A percentile compares a stretch with the other conserved stretches of the same genome.
phyloP scores from a whole-genome alignment of 2,329 filamentous ascomycete genomes.

The Exophiala sp. region DNA sequence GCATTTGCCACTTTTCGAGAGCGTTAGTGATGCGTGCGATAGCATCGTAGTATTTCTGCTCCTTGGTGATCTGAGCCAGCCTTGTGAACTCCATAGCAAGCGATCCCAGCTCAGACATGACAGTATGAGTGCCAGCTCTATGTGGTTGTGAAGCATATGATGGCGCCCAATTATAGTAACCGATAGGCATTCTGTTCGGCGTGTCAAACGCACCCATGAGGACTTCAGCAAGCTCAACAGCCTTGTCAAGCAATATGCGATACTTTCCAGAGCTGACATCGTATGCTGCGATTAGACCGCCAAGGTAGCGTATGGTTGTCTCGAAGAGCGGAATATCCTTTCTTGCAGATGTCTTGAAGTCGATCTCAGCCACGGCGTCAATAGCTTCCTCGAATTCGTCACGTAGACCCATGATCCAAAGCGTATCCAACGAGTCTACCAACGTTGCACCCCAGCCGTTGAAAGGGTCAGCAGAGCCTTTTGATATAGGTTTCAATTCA shows the following conservation, averaged over 20 bases:
- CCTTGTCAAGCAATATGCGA: slow-evolving; percentile 68
- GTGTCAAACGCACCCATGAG: slow-evolving; percentile 84
- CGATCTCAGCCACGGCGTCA: slow-evolving; percentile 65
- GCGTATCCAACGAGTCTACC: slow-evolving; percentile 75
- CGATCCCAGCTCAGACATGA: slow-evolving; percentile 70
- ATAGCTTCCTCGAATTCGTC: slow-evolving; percentile 78
- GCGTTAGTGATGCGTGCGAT: slow-evolving; percentile 80
- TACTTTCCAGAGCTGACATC: slow-evolving; percentile 73
- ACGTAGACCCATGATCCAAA: slow-evolving; percentile 80
- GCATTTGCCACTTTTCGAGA: slow-evolving; percentile 69
- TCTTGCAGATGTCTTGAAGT: slow-evolving; percentile 71
- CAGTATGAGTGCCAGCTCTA: slow-evolving; percentile 51
- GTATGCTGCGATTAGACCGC: slow-evolving; percentile 79
- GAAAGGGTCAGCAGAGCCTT: slow-evolving; percentile 71
- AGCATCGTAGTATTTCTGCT: slow-evolving; percentile 84
- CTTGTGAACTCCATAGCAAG: slow-evolving; percentile 86
- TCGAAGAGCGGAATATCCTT: slow-evolving; percentile 84
- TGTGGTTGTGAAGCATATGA: slow-evolving; percentile 58
- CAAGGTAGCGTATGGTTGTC: slow-evolving; percentile 86
- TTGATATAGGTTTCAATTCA: slow-evolving; percentile 72
- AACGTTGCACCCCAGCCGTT: slow-evolving; percentile 87
- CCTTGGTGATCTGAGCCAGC: slow-evolving; percentile 76
- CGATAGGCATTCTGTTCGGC: slow-evolving; percentile 85
- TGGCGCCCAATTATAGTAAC: slow-evolving; percentile 76
- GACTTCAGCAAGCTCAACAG: slow-evolving; percentile 73